phyloP scores from a whole-genome alignment of 352 stramenopile species.

The Globisporangium yorkense region DNA sequence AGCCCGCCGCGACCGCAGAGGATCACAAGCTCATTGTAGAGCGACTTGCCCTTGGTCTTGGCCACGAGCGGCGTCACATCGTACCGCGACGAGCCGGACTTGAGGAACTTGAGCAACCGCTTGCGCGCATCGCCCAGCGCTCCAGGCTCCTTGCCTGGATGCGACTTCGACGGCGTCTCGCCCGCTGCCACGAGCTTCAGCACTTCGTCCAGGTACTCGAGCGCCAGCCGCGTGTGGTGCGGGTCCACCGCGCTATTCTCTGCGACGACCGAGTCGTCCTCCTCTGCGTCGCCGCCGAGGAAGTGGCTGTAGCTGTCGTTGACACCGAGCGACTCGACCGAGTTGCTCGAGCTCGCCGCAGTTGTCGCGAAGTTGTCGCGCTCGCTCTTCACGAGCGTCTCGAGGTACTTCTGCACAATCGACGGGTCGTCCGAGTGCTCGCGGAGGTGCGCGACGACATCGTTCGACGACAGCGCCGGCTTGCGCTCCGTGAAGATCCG shows the following conservation, averaged over 20 bases:
- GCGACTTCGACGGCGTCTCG: conserved; percentile 75
- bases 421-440: conserved; percentile 64
- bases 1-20: conserved; percentile 73
- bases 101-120: conserved; percentile 76
- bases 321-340: conserved; percentile 30
- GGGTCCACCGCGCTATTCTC: conserved; percentile 41
- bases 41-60: conserved; percentile 66
- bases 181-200: conserved; percentile 62
- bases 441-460: conserved; percentile 73
- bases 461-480: conserved; percentile 60
- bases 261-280: conserved; percentile 29
- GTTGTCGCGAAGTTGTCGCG: conserved; percentile 20
- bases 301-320: conserved; percentile 85
- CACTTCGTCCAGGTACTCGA: conserved; percentile 86
- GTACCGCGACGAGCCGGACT: conserved; percentile 69
- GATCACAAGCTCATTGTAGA: conserved; percentile 86
- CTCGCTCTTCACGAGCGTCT: conserved; percentile 69
- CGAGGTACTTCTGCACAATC: conserved; percentile 77
- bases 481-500: conserved; percentile 81
- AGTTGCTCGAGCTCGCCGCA: conserved; percentile 4
- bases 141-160: conserved; percentile 71
- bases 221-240: conserved; percentile 73
- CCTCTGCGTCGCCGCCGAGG: conserved; percentile 57
- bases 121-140: conserved; percentile 70
- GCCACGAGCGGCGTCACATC: conserved; percentile 63